Percentiles rank a stretch among this genome's conserved stretches.
phyloP scores from a whole-genome alignment of 768 basidiomycete species.

The Erythrobasidium yunnanense region DNA sequence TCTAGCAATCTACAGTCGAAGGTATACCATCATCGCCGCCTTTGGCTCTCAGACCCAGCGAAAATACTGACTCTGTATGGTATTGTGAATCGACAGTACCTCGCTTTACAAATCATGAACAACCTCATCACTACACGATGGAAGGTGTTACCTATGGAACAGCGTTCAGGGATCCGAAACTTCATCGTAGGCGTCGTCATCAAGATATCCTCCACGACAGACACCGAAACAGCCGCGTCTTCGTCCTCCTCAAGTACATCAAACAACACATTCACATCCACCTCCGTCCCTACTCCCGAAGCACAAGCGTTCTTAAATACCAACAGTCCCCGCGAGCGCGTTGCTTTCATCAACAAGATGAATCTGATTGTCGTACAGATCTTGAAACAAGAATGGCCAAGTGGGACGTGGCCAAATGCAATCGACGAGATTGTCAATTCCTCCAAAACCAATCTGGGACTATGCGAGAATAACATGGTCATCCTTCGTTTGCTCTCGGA shows the following conservation, averaged over 20 bases:
- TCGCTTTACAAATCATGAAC: slow-evolving; percentile 92
- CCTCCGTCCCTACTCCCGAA: slow-evolving; percentile 50
- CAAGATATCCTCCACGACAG: slow-evolving; percentile 63
- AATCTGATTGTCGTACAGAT: slow-evolving; percentile 95
- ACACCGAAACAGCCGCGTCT: slow-evolving; percentile 49
- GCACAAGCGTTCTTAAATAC: slow-evolving; percentile 72
- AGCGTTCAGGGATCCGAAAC: slow-evolving; percentile 89
- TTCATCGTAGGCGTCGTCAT: slow-evolving; percentile 89
- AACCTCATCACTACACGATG: slow-evolving; percentile 87
- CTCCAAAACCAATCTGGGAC: slow-evolving; percentile 84
- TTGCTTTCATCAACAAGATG: slow-evolving; percentile 66
- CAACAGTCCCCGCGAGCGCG: slow-evolving; percentile 7
- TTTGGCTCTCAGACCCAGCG: background rate
- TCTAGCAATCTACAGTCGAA: slow-evolving; percentile 73
- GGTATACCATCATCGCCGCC: slow-evolving; percentile 35
- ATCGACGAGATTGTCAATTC: slow-evolving; percentile 94
- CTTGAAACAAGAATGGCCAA: slow-evolving; percentile 87
- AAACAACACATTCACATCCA: no score
- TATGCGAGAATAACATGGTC: slow-evolving; percentile 99
- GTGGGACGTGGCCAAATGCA: slow-evolving; percentile 82
- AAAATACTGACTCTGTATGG: background rate
- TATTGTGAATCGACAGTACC: slow-evolving; percentile 53
- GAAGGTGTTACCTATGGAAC: slow-evolving; percentile 89
- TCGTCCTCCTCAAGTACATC: slow-evolving; percentile 25
- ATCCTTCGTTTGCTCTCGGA: slow-evolving; percentile 94